Base-by-base conservation (phyloP, 2,329 filamentous ascomycete genomes). In the Emydomyces testavorans region DNA sequence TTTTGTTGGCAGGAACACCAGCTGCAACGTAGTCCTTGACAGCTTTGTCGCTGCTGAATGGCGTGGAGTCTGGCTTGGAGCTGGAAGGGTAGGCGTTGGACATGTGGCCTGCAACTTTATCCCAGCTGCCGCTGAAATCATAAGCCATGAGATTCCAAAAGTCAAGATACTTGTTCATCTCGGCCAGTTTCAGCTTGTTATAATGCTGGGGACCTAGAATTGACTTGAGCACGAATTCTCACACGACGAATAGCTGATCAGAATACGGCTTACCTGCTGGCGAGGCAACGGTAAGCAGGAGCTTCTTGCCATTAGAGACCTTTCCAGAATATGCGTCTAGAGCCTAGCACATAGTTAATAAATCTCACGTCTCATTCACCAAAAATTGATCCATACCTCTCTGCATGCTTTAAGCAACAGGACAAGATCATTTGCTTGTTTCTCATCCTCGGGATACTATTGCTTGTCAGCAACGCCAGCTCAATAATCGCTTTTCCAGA, bases 61-160 rank as follows among this genome's bases (percentile, higher is more conserved):
- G 88, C 0, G 90, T 95, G 45, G 73, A 72, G 1, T 65, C 56
- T 0, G 84, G 77, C 58, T 79, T 76, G 5, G 67, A 58, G 1
- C 56, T 55, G 20, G 75, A 82, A 0, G 74, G 73, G 58, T 76
- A 83, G 31, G 95, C 62, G 62, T 94, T 95, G 4, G 89, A 78
- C 62, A 88, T 82, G 67, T 96, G 88, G 3, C 82, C 87, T 1
- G 85, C 72, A 2, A 60, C 62, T 2, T 67, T 57, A 58, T 89
- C 85, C 87, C 88, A 95, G 2, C 79, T 82, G 1, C 90, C 90
- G 4, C 87, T 80, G 62, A 80, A 93, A 66, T 94, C 87, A 65
- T 94, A 94, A 1, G 84, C 83, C 87, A 94, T 94, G 6, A 70
- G 56, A 54, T 75, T 74, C 67, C 69, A 74, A 62, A 74, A 73